Base-by-base conservation (phyloP, 768 basidiomycete species). In the Ephemerocybe angulata region DNA sequence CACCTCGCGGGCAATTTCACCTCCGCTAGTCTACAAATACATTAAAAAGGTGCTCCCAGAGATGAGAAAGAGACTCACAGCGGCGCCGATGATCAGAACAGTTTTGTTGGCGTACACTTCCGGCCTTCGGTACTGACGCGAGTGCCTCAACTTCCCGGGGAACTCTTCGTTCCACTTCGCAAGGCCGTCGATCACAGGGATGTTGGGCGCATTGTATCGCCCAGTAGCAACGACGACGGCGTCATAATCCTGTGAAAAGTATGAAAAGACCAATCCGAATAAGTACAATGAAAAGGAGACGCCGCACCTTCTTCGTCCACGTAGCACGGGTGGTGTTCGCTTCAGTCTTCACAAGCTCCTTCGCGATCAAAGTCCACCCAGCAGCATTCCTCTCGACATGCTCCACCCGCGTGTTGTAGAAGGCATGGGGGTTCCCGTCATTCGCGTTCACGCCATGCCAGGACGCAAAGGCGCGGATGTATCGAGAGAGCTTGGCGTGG, bases 341-440 rank as follows among this genome's bases (percentile, higher is more conserved):
- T 3, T 52, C 63, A 2, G 46, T 56, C 4, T 41, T 52, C 3
- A 63, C 65, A 3, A 74, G 62, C 28, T 67, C 57, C 57, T 73
- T 72, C 19, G 72, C 57, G 10, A 69, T 69, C 12, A 74, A 54
- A 1, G 55, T 68, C 74, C 73, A 74, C 7, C 73, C 73, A 12
- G 61, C 62, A 30, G 73, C 66, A 27, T 67, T 60, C 54, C 80
- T 81, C 54, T 78, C 70, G 28, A 75, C 65, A 12, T 62, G 64
- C 52, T 81, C 78, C 6, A 82, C 77, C 10, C 79, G 75, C 0
- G 79, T 81, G 62, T 76, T 76, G 63, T 75, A 80, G 2, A 71
- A 70, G 1, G 71, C 55, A 22, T 70, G 62, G 0, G 68, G 65
- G 51, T 71, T 77, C 7, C 65, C 62, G 49, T 79, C 78, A 50